These are phyloP conservation scores for Ustilago sp. DNA, from an alignment of 1,284 basidiomycete species.

Conservation along the genomic window DNA sequence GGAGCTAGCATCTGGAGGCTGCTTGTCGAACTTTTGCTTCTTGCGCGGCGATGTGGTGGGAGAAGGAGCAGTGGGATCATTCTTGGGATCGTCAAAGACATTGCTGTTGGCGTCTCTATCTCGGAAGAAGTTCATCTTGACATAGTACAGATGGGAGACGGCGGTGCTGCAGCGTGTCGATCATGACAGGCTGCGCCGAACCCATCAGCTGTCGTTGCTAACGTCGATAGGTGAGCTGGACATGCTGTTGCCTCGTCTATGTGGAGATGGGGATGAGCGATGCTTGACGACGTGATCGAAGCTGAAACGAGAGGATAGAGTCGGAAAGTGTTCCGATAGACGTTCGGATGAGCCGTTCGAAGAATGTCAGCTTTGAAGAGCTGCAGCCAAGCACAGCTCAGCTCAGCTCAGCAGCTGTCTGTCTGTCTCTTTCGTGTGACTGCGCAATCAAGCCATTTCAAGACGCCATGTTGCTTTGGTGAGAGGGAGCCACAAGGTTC, in stretches of 20 bases:
- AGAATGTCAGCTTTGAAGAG: background rate
- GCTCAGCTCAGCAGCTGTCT: background rate
- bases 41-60: conserved; percentile 45
- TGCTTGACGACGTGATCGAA: background rate
- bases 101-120: conserved; percentile 45
- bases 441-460: conserved; percentile 7
- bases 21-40: conserved; percentile 25
- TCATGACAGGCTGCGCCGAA: conserved; percentile 6
- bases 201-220: background rate
- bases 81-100: conserved; percentile 46
- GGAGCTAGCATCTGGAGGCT: background rate
- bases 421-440: background rate
- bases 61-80: conserved; percentile 45
- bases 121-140: conserved; percentile 53
- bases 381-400: background rate
- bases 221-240: background rate
- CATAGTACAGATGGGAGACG: background rate
- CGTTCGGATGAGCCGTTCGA: background rate
- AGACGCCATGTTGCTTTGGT: background rate
- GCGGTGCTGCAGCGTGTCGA: conserved; percentile 2
- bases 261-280: background rate
- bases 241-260: background rate
- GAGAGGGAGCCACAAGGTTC: conserved; percentile 8
- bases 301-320: background rate
- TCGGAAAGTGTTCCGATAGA: conserved; percentile 1